phyloP scores from a whole-genome alignment of 2,329 filamentous ascomycete species.

The Fusarium oxysporum region DNA sequence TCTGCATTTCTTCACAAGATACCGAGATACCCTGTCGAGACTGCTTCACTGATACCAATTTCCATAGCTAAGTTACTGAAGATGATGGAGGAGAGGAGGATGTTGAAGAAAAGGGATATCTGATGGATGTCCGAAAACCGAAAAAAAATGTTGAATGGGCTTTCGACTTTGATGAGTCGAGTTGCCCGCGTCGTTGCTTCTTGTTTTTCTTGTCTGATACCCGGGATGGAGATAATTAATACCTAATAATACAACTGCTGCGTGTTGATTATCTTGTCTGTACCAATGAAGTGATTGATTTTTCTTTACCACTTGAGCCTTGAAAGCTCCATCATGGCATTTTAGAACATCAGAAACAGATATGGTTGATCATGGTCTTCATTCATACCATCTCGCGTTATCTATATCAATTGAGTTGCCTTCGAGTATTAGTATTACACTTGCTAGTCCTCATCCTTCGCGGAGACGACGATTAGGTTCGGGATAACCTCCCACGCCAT shows the following conservation, averaged over 20 bases:
- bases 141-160: slow-evolving; percentile 35
- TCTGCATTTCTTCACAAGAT: slow-evolving; percentile 66
- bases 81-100: slow-evolving; percentile 34
- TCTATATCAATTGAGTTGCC: neutral
- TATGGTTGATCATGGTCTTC: neutral
- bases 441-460: neutral
- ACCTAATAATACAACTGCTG: slow-evolving; percentile 58
- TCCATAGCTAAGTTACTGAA: slow-evolving; percentile 48
- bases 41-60: slow-evolving; percentile 60
- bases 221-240: slow-evolving; percentile 57
- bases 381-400: neutral
- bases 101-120: slow-evolving; percentile 31
- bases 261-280: slow-evolving; percentile 44
- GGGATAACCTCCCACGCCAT: neutral
- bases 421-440: neutral
- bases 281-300: neutral
- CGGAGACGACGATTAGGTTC: neutral
- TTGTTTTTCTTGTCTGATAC: slow-evolving; percentile 54
- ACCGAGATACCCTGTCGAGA: slow-evolving; percentile 67
- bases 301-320: no score
- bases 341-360: no score
- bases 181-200: slow-evolving; percentile 43
- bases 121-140: slow-evolving; percentile 31
- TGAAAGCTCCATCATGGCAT: neutral
- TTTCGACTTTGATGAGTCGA: slow-evolving; percentile 33